Conservation (phyloP, 768 basidiomycete species). For the Leccinum boreale region DNA sequence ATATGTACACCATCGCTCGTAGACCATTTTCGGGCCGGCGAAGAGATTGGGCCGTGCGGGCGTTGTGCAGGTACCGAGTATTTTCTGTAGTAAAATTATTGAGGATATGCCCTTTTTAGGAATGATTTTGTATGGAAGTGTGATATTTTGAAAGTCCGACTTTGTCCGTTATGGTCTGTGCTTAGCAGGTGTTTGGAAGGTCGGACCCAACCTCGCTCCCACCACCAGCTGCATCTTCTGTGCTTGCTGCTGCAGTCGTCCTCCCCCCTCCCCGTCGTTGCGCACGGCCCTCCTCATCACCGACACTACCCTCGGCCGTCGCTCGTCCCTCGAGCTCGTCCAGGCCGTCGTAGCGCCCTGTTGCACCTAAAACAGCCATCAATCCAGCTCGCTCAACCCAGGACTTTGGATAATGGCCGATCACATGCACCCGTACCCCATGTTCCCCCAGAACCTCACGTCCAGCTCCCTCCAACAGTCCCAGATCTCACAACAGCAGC, state of each 20-base stretch:
- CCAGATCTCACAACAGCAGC: constrained; percentile 42
- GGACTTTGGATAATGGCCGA: constrained; percentile 55
- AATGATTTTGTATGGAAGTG: constrained; percentile 16
- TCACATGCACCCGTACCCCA: constrained; percentile 52
- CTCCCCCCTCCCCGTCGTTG: constrained; percentile 44
- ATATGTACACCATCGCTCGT: background rate
- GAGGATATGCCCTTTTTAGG: constrained; percentile 13
- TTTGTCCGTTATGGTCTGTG: constrained; percentile 35
- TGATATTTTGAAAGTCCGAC: constrained; percentile 32
- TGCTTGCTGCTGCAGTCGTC: constrained; percentile 28
- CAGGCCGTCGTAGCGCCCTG: constrained; percentile 24
- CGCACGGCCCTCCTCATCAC: constrained; percentile 37
- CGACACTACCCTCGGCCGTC: constrained; percentile 23
- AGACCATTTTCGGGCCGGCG: background rate
- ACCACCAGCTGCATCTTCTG: constrained; percentile 49
- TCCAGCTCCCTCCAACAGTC: constrained; percentile 40
- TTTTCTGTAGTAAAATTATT: constrained; percentile 21
- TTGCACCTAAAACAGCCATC: constrained; percentile 30
- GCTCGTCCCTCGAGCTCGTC: constrained; percentile 19
- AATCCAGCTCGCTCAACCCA: constrained; percentile 24
- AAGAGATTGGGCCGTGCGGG: background rate
- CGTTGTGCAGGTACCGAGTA: background rate
- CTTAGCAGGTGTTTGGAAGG: constrained; percentile 40
- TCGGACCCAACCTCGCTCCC: constrained; percentile 53
- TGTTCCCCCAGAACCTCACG: constrained; percentile 50